phyloP scores from a whole-genome alignment of 257 asterid species.

The Eustoma russellianum region DNA sequence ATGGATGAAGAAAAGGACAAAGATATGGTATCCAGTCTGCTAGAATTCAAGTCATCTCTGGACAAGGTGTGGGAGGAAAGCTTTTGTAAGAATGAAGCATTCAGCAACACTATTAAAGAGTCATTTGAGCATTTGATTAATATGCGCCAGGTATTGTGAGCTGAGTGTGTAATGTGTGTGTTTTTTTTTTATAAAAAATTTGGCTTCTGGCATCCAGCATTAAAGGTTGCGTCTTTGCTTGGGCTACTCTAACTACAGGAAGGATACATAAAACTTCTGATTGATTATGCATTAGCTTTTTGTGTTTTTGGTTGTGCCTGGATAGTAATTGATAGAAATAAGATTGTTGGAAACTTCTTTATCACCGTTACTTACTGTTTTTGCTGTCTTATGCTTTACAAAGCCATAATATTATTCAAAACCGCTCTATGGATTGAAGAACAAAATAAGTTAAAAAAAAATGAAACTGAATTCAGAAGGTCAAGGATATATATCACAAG shows the following conservation, averaged over 20 bases:
- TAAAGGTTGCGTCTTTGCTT: neutral
- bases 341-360: too few species aligned
- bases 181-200: neutral
- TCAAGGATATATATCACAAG: too few species aligned
- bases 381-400: too few species aligned
- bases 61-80: slow-evolving; percentile 92
- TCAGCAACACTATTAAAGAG: slow-evolving; percentile 90
- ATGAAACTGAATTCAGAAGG: too few species aligned
- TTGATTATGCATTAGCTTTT: too few species aligned
- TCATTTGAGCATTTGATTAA: slow-evolving; percentile 93
- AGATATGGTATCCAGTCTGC: slow-evolving; percentile 83
- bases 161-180: neutral
- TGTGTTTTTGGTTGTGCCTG: too few species aligned
- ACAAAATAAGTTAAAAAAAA: too few species aligned
- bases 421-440: too few species aligned
- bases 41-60: slow-evolving; percentile 83
- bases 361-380: too few species aligned
- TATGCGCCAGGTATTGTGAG: slow-evolving; percentile 70
- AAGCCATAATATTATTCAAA: too few species aligned
- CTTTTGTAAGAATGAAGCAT: slow-evolving; percentile 72
- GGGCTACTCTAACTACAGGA: neutral
- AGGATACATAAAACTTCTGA: neutral
- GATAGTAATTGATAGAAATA: too few species aligned
- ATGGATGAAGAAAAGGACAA: slow-evolving; percentile 97
- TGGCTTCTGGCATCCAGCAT: neutral